phyloP scores from a whole-genome alignment of 2,329 filamentous ascomycete genomes.

The Cryoendolithus antarcticus region DNA sequence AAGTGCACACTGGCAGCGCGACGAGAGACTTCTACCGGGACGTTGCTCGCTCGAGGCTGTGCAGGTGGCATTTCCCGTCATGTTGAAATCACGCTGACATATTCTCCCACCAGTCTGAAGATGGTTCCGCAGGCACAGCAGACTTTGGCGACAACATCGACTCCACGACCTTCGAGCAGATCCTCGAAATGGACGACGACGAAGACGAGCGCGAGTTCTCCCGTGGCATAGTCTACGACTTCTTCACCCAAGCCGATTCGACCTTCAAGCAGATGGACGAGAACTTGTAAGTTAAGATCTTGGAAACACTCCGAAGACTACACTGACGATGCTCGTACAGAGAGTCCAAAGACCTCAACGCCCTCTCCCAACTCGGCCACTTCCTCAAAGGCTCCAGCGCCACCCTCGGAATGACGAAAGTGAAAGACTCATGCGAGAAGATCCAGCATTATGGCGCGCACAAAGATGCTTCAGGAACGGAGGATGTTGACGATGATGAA shows the following conservation, averaged over 20 bases:
- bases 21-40: too few relatives aligned
- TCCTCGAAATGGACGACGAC: constrained; percentile 96
- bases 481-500: constrained; percentile 52
- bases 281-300: constrained; percentile 72
- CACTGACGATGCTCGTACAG: too few relatives aligned
- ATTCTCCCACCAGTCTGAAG: constrained; percentile 28
- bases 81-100: not conserved
- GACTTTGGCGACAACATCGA: constrained; percentile 71
- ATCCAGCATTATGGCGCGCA: constrained; percentile 84
- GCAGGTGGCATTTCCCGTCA: not conserved
- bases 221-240: constrained; percentile 75
- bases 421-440: constrained; percentile 89
- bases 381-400: constrained; percentile 96
- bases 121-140: constrained; percentile 37
- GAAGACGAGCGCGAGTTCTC: constrained; percentile 79
- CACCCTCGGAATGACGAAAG: constrained; percentile 78
- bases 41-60: not conserved
- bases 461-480: constrained; percentile 64
- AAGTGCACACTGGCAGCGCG: too few relatives aligned
- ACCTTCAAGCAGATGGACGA: constrained; percentile 79
- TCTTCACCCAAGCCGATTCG: constrained; percentile 79
- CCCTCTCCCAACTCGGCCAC: constrained; percentile 75
- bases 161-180: constrained; percentile 71
- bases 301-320: too few relatives aligned
- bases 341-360: constrained; percentile 43